These are phyloP conservation scores for Aspergillus saccharolyticus DNA, from an alignment of 495 filamentous ascomycete species.

Conservation along the genomic window DNA sequence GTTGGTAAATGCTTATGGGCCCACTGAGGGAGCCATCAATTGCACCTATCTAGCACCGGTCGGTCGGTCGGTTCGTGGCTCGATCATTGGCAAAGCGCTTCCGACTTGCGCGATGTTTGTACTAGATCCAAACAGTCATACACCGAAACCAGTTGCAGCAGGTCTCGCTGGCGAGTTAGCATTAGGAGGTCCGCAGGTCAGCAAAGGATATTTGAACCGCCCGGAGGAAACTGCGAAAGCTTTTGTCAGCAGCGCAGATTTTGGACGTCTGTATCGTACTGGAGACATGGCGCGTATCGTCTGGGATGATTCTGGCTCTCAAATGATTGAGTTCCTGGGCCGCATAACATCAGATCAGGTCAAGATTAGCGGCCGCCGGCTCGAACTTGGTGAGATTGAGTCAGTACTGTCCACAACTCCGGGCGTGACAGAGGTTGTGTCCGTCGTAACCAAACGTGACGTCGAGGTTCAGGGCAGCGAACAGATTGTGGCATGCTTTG, in stretches of 20 bases:
- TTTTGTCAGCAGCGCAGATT: conserved; percentile 37
- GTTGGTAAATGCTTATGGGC: conserved; percentile 33
- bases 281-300: conserved; percentile 63
- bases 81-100: conserved; percentile 32
- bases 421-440: conserved; percentile 20
- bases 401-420: conserved; percentile 16
- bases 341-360: conserved; percentile 75
- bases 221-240: conserved; percentile 25
- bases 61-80: conserved; percentile 20
- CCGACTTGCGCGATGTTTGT: conserved; percentile 28
- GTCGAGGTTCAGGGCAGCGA: conserved; percentile 14
- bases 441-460: conserved; percentile 16
- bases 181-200: conserved; percentile 42
- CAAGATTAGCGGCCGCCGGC: conserved; percentile 84
- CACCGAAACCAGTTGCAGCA: conserved; percentile 29
- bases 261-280: conserved; percentile 59
- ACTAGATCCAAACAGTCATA: conserved; percentile 21
- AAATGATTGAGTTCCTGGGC: conserved; percentile 54
- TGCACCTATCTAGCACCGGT: conserved; percentile 26
- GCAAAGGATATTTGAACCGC: conserved; percentile 45
- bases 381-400: conserved; percentile 88
- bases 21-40: conserved; percentile 32
- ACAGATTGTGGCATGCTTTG: conserved; percentile 24
- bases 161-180: conserved; percentile 43
- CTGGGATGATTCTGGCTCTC: conserved; percentile 34